phyloP scores from a whole-genome alignment of 2,329 filamentous ascomycete genomes.

The Sporothrix luriei region DNA sequence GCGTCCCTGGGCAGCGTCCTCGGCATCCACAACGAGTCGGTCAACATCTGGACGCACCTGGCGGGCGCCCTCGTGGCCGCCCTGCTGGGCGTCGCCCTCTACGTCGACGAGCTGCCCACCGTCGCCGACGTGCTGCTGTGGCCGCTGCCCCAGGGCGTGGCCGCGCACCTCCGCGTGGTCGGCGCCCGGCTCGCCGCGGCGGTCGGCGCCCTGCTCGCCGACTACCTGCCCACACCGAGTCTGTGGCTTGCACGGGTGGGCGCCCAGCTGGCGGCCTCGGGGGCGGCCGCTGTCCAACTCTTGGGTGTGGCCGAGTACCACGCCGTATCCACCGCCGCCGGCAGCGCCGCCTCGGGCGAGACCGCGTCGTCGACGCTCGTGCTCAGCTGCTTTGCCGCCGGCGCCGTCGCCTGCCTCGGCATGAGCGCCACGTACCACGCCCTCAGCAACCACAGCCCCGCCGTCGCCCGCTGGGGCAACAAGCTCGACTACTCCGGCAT shows the following conservation, averaged over 20 bases:
- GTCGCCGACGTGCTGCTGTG: slow-evolving; percentile 17
- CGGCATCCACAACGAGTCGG: slow-evolving; percentile 63
- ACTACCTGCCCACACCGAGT: not conserved
- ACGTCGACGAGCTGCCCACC: slow-evolving; percentile 42
- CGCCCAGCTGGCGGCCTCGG: not conserved
- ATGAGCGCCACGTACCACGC: slow-evolving; percentile 87
- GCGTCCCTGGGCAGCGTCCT: slow-evolving; percentile 53
- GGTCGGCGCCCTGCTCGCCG: not conserved
- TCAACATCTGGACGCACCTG: slow-evolving; percentile 66
- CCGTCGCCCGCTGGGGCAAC: slow-evolving; percentile 81
- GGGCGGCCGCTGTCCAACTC: not conserved
- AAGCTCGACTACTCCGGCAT: slow-evolving; percentile 95
- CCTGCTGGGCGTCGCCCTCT: slow-evolving; percentile 55
- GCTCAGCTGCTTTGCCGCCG: slow-evolving; percentile 77
- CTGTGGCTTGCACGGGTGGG: not conserved
- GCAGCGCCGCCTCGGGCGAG: not conserved
- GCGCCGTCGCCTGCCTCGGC: slow-evolving; percentile 71
- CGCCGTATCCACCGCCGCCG: not conserved
- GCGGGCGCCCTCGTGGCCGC: slow-evolving; percentile 66
- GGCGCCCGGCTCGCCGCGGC: not conserved
- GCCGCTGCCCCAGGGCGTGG: not conserved
- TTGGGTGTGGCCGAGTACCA: slow-evolving; percentile 13
- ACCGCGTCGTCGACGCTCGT: slow-evolving; percentile 63
- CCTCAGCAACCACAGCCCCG: slow-evolving; percentile 78
- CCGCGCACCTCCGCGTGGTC: not conserved